Percentiles rank a stretch among this genome's conserved stretches.
Conservation (phyloP, 2,329 filamentous ascomycete genomes). For the Leptodontidium sp. region DNA sequence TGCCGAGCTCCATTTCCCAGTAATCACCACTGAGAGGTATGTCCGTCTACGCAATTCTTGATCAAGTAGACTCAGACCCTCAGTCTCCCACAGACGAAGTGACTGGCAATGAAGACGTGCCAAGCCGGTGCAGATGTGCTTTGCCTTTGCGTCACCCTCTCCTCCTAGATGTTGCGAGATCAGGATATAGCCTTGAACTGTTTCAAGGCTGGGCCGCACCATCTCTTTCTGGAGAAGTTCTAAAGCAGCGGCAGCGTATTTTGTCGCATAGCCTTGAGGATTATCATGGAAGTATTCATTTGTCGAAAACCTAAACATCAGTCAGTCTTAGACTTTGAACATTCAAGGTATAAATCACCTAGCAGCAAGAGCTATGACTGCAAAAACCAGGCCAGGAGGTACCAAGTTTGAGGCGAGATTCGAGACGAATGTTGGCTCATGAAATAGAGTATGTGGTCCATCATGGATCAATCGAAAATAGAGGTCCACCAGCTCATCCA, state of each 20-base stretch:
- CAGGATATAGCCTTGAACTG: constrained; percentile 30
- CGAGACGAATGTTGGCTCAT: constrained; percentile 31
- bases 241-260: constrained; percentile 23
- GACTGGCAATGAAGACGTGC: constrained; percentile 31
- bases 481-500: constrained; percentile 34
- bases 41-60: constrained; percentile 29
- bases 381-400: background rate
- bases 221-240: constrained; percentile 28
- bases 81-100: constrained; percentile 30
- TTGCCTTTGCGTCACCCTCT: constrained; percentile 30
- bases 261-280: constrained; percentile 17
- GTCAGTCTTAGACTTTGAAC: background rate
- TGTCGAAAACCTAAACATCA: constrained; percentile 24
- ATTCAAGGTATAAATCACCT: background rate
- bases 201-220: constrained; percentile 26
- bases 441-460: constrained; percentile 41
- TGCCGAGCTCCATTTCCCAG: constrained; percentile 34
- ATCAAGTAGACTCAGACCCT: constrained; percentile 21
- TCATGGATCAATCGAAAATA: constrained; percentile 42
- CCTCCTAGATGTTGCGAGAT: constrained; percentile 31
- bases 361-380: constrained; percentile 10
- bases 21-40: constrained; percentile 31
- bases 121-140: constrained; percentile 34
- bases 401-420: background rate
- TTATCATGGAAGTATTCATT: constrained; percentile 22